Evolutionary conservation across 192 early-diverging fungal species (phyloP), one percentile per base, ranked within the genome.

Genomic region (Spizellomyces sp.): DNA sequence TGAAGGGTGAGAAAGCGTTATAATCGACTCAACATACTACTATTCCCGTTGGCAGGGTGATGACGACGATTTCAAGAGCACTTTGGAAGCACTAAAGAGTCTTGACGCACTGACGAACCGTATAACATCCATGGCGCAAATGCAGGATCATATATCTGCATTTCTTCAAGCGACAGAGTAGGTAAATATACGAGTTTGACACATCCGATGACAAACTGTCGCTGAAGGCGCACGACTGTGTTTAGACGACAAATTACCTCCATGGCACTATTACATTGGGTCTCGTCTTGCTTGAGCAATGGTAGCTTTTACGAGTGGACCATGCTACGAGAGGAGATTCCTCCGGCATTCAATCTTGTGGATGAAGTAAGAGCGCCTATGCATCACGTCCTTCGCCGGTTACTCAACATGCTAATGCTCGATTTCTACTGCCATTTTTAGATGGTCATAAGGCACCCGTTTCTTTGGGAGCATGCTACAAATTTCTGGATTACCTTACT

Each of bases 111-210:
- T 54, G 50, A 54, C 50, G 17, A n/a, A 12, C 12, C 12, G 17
- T n/a, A 19, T 54, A 54, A 54, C 50, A 54, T 54, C 50, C 50
- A 54, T 54, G 50, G 17, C 50, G 17, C 50, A 54, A 54, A 54
- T 54, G 14, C 50, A 54, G 17, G 50, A 54, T 19, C 12, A 19
- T 19, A 54, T 54, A 54, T 54, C 50, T n/a, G 50, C 12, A 19
- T 54, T 54, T 54, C 17, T 54, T 12, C 50, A 54, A 4, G 50
- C 50, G 14, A 54, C 50, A 54, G 50, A 54, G 50, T 54, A 54
- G 17, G 50, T 54, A 19, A 12, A 36, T 36, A 36, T 36, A 36
- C 27, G 27, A 36, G 27, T 36, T 36, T 36, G 27, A 36, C 27
- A 36, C 27, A 36, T 36, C 27, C 27, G 27, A 36, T 36, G 27